These are phyloP conservation scores for Monosporozyma siamensis DNA, from an alignment of 805 yeast species.

Conservation along the genomic window DNA sequence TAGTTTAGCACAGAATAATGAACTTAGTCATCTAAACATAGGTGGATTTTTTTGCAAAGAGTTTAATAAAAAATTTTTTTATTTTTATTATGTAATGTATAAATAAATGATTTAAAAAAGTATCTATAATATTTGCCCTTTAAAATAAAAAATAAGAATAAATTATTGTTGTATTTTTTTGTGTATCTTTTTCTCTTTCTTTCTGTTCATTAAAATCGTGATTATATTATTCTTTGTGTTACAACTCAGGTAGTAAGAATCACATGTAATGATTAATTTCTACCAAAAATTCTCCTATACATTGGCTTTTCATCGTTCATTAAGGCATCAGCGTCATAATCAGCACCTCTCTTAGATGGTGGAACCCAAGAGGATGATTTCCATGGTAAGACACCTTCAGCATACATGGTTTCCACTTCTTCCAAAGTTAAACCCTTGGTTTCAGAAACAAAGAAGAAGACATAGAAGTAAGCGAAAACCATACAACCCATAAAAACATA, in stretches of 20 bases:
- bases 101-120: background rate
- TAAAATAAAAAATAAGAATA: background rate
- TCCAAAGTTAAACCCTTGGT: constrained; percentile 77
- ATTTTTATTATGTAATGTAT: background rate
- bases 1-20: no score
- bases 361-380: constrained; percentile 46
- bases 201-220: constrained; percentile 1
- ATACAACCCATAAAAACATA: constrained; percentile 54
- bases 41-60: no score
- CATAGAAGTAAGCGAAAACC: constrained; percentile 51
- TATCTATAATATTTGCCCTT: background rate
- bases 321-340: constrained; percentile 23
- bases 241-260: background rate
- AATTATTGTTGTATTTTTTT: background rate
- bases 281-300: constrained; percentile 18
- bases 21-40: no score
- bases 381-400: constrained; percentile 37
- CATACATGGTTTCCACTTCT: constrained; percentile 63
- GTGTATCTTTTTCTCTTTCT: background rate
- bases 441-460: constrained; percentile 64
- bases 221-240: background rate
- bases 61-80: no score
- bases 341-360: constrained; percentile 31
- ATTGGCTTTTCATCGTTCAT: constrained; percentile 25
- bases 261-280: background rate